A percentile compares a stretch with the other conserved stretches of the same genome.
phyloP scores from a whole-genome alignment of 352 stramenopile species.

The Plasmopara halstedii region DNA sequence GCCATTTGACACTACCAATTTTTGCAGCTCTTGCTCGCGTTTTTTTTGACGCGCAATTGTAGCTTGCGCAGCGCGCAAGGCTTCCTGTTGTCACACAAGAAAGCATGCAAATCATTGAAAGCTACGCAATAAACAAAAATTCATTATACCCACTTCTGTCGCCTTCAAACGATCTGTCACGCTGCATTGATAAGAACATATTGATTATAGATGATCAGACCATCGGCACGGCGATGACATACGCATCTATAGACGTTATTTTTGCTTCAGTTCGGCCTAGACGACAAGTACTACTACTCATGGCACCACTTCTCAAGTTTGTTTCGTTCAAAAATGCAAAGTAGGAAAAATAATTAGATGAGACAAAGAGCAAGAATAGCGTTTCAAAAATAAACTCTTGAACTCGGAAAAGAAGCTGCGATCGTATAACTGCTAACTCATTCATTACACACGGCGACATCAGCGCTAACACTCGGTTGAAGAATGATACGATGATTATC shows the following conservation, averaged over 20 bases:
- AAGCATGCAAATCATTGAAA: background rate
- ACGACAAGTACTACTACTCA: constrained; percentile 8
- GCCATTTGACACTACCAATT: constrained; percentile 37
- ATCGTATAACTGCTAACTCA: too few species aligned
- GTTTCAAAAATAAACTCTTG: too few species aligned
- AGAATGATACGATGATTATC: too few species aligned
- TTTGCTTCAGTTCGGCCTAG: constrained; percentile 25
- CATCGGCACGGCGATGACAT: background rate
- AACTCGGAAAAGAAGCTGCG: too few species aligned
- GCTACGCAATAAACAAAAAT: background rate
- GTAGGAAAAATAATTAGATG: too few species aligned
- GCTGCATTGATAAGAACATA: constrained; percentile 8
- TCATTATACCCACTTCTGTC: constrained; percentile 29
- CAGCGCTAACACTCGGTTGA: too few species aligned
- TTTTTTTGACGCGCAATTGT: constrained; percentile 59
- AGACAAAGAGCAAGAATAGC: too few species aligned
- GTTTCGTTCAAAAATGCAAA: too few species aligned
- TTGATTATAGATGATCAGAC: background rate
- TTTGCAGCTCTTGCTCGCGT: constrained; percentile 48
- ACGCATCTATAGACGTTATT: constrained; percentile 27
- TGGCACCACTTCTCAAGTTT: background rate
- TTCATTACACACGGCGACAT: too few species aligned
- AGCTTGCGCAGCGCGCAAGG: constrained; percentile 36
- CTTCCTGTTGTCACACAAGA: constrained; percentile 26
- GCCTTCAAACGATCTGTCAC: constrained; percentile 41